Percentiles rank a stretch among this genome's conserved stretches.
Evolutionary conservation across 257 asterid species (phyloP).

Genomic region (Salvia splendens): DNA sequence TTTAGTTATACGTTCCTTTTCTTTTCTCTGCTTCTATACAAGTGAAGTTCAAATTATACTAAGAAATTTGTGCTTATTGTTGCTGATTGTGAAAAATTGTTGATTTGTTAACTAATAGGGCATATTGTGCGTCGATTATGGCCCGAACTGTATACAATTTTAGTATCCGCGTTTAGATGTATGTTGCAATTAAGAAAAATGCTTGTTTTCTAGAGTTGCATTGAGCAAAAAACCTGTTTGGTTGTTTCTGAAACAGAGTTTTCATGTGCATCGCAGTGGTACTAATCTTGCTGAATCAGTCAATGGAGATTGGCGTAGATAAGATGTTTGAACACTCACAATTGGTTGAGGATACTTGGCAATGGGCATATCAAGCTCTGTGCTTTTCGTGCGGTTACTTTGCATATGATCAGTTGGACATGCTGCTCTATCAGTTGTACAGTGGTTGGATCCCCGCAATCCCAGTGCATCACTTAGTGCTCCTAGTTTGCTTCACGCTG

Average conservation of each 20-base stretch:
- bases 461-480: slow-evolving; percentile 77
- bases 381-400: slow-evolving; percentile 89
- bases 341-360: slow-evolving; percentile 76
- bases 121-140: no score
- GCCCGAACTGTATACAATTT: background rate
- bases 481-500: slow-evolving; percentile 85
- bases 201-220: background rate
- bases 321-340: slow-evolving; percentile 76
- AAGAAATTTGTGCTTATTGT: background rate
- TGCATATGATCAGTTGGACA: slow-evolving; percentile 95
- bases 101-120: background rate
- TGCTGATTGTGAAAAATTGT: background rate
- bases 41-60: background rate
- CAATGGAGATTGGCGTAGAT: slow-evolving; percentile 42
- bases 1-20: background rate
- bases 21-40: background rate
- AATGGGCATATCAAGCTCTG: slow-evolving; percentile 68
- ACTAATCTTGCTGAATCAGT: slow-evolving; percentile 55
- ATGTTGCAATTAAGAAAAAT: no score
- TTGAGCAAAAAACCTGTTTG: background rate
- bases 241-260: background rate
- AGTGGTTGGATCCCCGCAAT: slow-evolving; percentile 81
- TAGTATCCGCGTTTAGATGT: background rate
- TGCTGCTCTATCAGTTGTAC: slow-evolving; percentile 66
- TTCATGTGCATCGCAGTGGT: slow-evolving; percentile 45